Evolutionary conservation across 768 basidiomycete species (phyloP), one percentile per base, ranked within the genome.

Genomic region (Cystofilobasidium macerans): DNA sequence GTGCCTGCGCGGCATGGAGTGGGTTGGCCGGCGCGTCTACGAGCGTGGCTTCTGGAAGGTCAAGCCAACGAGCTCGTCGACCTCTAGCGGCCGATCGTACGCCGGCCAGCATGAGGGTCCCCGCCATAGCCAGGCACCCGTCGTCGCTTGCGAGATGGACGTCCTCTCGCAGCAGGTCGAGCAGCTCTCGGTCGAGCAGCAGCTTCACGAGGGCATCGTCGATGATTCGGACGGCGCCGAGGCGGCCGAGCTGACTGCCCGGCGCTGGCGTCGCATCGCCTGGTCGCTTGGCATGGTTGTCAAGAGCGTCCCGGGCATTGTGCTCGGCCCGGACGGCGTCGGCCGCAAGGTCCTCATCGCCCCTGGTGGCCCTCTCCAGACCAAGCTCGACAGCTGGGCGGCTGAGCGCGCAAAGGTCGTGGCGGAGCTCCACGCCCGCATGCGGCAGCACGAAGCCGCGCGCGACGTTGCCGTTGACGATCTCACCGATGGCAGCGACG

Each of bases 1-100:
- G 91, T 88, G 87, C 71, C 74, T 97, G 70, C 82, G 95, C 36
- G 95, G 95, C 1, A 89, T 93, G 85, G 92, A 92, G 71, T 99
- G 95, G 95, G 86, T 89, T 4, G 87, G 89, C 8, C 81, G 89
- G 66, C 83, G 84, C 68, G 85, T 97, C 20, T 98, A 87, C 73
- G 91, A 94, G 75, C 84, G 89, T 45, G 94, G 93, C 0, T 98
- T 86, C 75, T 99, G 95, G 95, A 88, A 86, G 73, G 79, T 79
- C n/a, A 78, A 76, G 56, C 35, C 70, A 4, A 26, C 35, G 20
- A 26, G 45, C 11, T 51, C 61, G 28, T 62, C 66, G 24, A 24
- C 20, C 13, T 36, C 38, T 6, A n/a, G n/a, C n/a, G 61, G 57
- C 26, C 56, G 61, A 24, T 30, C 40, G 61, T 56, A n/a, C 62